Percentiles rank a stretch among this genome's conserved stretches.
phyloP scores from a whole-genome alignment of 1,284 basidiomycete species.

The Trametes pubescens region DNA sequence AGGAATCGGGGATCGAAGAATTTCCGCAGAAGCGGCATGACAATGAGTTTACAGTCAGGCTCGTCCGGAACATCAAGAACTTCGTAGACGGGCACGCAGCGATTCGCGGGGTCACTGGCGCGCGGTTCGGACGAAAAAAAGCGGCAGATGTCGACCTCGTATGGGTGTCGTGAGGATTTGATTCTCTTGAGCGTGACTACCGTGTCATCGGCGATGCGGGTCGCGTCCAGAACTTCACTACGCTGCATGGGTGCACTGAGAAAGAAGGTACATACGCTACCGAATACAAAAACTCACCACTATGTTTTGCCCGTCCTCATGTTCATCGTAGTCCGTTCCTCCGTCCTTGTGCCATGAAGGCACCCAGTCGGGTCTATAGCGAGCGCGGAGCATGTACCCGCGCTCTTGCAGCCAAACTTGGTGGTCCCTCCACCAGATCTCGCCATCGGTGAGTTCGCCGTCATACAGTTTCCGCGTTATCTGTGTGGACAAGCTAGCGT shows the following conservation, averaged over 20 bases:
- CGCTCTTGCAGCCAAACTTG: conserved; percentile 26
- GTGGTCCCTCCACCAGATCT: conserved; percentile 6
- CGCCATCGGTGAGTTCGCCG: neutral
- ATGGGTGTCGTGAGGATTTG: neutral
- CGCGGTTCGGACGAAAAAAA: conserved; percentile 28
- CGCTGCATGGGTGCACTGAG: neutral
- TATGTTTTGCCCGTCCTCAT: conserved; percentile 20
- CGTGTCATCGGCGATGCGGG: conserved; percentile 13
- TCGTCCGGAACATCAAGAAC: conserved; percentile 32
- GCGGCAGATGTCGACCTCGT: conserved; percentile 30
- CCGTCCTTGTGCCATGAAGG: conserved; percentile 24
- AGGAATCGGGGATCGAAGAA: conserved; percentile 35
- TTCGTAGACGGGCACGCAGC: conserved; percentile 39
- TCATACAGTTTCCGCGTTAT: neutral
- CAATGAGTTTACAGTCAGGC: conserved; percentile 29
- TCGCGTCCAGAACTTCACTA: conserved; percentile 23
- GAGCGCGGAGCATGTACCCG: conserved; percentile 32
- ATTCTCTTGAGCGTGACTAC: conserved; percentile 26
- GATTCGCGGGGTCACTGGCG: conserved; percentile 36
- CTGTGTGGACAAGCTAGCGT: neutral
- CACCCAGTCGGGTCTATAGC: conserved; percentile 28
- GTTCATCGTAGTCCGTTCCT: neutral
- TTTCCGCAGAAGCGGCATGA: conserved; percentile 39
- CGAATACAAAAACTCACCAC: neutral
- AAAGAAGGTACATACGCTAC: neutral